Percentiles rank a stretch among this genome's conserved stretches.
phyloP scores from a whole-genome alignment of 257 asterid species.

The Jasminum sambac region DNA sequence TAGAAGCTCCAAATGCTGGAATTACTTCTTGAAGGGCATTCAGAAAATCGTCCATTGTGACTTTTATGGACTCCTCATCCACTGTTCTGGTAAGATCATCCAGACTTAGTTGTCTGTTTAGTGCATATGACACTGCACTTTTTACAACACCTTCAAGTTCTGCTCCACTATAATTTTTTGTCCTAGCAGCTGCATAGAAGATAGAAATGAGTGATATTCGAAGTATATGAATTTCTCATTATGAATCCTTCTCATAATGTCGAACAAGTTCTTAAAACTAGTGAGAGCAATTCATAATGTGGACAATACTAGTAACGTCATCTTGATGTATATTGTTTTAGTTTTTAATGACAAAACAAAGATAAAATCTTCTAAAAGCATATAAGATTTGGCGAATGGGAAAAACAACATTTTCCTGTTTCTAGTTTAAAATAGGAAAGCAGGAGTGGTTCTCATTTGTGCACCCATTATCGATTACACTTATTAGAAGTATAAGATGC shows the following conservation, averaged over 20 bases:
- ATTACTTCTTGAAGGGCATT: constrained; percentile 77
- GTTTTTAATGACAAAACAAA: constrained; percentile 15
- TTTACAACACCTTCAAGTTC: constrained; percentile 99
- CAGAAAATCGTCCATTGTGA: constrained; percentile 88
- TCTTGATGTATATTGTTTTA: neutral
- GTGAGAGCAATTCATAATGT: constrained; percentile 16
- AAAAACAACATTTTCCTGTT: neutral
- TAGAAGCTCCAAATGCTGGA: constrained; percentile 99
- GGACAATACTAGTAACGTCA: constrained; percentile 3
- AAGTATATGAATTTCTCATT: neutral
- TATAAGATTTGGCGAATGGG: neutral
- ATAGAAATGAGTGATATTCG: constrained; percentile 9
- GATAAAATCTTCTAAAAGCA: constrained; percentile 17
- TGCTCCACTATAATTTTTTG: constrained; percentile 96
- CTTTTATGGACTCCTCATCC: constrained; percentile 91
- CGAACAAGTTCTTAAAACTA: constrained; percentile 4
- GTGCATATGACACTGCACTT: constrained; percentile 98
- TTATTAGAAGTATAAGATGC: neutral
- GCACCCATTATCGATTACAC: neutral
- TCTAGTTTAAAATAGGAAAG: neutral
- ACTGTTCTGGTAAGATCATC: constrained; percentile 92
- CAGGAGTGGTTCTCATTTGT: neutral
- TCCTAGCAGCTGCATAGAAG: constrained; percentile 80
- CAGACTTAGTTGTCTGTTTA: constrained; percentile 81
- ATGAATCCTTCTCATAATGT: neutral